Evolutionary conservation across 2,329 filamentous ascomycete genomes (phyloP).

Genomic region (Phaeophleospora eucalypticola): DNA sequence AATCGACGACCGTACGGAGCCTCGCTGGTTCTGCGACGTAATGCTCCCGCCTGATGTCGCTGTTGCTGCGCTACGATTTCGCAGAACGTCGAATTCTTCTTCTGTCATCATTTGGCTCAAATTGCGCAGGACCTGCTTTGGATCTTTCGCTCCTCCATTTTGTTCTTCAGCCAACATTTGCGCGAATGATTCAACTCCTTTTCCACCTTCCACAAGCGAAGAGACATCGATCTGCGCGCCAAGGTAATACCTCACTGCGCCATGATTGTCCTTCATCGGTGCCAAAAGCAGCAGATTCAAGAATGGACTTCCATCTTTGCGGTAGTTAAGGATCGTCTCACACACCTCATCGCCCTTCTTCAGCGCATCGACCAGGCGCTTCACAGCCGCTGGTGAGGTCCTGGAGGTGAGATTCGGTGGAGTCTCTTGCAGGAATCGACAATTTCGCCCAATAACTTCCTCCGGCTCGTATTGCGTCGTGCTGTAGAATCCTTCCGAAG

Average conservation of each 20-base stretch:
- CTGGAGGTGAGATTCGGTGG: slow-evolving; percentile 34
- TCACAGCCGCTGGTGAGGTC: slow-evolving; percentile 23
- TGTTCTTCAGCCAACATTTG: slow-evolving; percentile 32
- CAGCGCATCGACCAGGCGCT: slow-evolving; percentile 36
- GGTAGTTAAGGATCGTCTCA: slow-evolving; percentile 44
- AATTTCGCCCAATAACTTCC: slow-evolving; percentile 43
- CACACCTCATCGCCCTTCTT: slow-evolving; percentile 39
- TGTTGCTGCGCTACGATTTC: background rate
- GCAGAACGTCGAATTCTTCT: slow-evolving; percentile 26
- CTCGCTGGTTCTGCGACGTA: background rate
- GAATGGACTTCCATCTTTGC: slow-evolving; percentile 39
- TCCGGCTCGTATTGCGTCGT: slow-evolving; percentile 42
- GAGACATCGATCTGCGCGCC: slow-evolving; percentile 40
- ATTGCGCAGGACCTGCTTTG: slow-evolving; percentile 27
- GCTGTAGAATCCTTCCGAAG: slow-evolving; percentile 44
- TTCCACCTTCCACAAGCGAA: slow-evolving; percentile 34
- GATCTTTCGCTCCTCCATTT: slow-evolving; percentile 19
- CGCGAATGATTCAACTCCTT: slow-evolving; percentile 36
- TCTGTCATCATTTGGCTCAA: slow-evolving; percentile 30
- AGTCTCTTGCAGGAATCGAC: slow-evolving; percentile 44
- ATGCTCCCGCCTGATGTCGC: background rate
- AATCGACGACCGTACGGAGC: background rate
- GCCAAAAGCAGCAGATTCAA: slow-evolving; percentile 40
- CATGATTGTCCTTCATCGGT: slow-evolving; percentile 41
- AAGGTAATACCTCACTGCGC: slow-evolving; percentile 38